Conservation (phyloP, 2,329 filamentous ascomycete species). For the Colletotrichum horii region DNA sequence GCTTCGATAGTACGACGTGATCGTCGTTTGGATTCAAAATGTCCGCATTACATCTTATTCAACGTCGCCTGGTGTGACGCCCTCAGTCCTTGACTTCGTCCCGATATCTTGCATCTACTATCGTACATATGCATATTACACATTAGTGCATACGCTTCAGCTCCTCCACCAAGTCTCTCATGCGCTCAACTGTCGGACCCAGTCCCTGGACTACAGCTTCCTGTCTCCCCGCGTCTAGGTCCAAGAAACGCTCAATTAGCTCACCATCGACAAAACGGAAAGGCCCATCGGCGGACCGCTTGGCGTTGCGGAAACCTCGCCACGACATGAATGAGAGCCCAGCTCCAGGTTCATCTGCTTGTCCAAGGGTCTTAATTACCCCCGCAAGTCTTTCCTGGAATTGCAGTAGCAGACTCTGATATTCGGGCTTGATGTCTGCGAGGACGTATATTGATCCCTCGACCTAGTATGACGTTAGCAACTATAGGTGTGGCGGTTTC, state of each 20-base stretch:
- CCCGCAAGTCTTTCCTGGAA: constrained; percentile 77
- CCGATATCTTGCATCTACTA: neutral
- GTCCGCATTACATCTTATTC: neutral
- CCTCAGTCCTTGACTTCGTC: neutral
- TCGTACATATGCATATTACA: neutral
- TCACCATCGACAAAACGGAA: constrained; percentile 93
- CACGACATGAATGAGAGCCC: constrained; percentile 68
- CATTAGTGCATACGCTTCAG: constrained; percentile 66
- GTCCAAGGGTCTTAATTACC: constrained; percentile 71
- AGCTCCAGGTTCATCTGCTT: constrained; percentile 52
- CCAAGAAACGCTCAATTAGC: constrained; percentile 83
- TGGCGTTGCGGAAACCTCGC: constrained; percentile 79
- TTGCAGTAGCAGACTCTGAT: constrained; percentile 81
- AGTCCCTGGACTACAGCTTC: constrained; percentile 57
- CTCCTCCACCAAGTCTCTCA: constrained; percentile 67
- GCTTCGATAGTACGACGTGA: neutral
- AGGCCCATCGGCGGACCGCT: constrained; percentile 75
- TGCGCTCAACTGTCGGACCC: constrained; percentile 66
- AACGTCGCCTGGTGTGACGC: neutral
- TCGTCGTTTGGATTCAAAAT: neutral
- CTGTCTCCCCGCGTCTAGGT: constrained; percentile 66
- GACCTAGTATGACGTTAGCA: constrained; percentile 57
- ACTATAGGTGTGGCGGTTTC: neutral
- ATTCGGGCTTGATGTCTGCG: constrained; percentile 73
- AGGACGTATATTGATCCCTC: constrained; percentile 94